Evolutionary conservation across 78 protist genomes (phyloP), one percentile per base, ranked within the genome.

Genomic region (Speleostelium caveatum): DNA sequence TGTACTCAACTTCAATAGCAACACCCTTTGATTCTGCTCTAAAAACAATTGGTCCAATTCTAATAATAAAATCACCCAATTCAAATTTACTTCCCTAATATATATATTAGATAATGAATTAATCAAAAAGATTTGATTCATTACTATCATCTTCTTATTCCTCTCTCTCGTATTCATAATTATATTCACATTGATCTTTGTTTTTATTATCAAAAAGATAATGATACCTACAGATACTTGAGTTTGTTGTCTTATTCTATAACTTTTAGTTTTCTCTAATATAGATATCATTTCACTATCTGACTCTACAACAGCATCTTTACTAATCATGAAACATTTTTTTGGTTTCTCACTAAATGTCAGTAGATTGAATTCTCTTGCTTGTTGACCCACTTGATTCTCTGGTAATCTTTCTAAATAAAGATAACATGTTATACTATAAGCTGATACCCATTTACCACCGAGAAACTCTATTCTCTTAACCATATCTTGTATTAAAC

Each of bases 331-430:
- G 3, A 68, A 83, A 59, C 90, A 68, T 39, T 83, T 83, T 36
- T 83, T 83, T 19, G 58, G 73, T 41, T 69, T 69, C 30, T 83
- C 90, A 45, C 59, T 72, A 41, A 69, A 69, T 26, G 66, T 36
- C 1, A 83, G 41, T 36, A 83, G 38, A 39, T 83, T 59, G 59
- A 83, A 83, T 24, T 83, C 90, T 42, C 78, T 67, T 14, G 90
- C 73, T 32, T 22, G 16, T 32, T 22, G 26, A 26, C 17, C 32
- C n/a, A n/a, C n/a, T n/a, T 76, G 21, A 17, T 75, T 75, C 2
- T 83, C 78, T 59, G 90, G 90, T n/a, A 83, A 39, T 58, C 90
- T 83, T 35, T 83, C 90, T 60, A 69, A 65, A 69, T 83, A 83
- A 14, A 83, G n/a, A 32, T 76, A 67, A 69, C 90, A 83, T 19